Evolutionary conservation across 2,329 filamentous ascomycete genomes (phyloP).

Genomic region (Cordyceps farinosa): DNA sequence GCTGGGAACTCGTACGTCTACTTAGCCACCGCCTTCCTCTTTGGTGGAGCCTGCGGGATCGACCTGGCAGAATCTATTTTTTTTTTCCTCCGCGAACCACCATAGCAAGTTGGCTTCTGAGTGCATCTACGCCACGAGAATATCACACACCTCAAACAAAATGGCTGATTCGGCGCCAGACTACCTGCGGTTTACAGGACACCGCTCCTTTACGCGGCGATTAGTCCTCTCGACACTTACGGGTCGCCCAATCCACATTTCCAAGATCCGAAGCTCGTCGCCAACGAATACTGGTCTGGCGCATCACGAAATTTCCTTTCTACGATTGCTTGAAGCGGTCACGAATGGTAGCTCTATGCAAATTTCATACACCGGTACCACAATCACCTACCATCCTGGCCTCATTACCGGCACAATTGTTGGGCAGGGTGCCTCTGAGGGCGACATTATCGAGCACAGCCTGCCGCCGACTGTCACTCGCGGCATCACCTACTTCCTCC

Average conservation of each 20-base stretch:
- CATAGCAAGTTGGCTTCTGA: neutral
- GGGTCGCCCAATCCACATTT: constrained; percentile 84
- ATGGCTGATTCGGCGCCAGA: constrained; percentile 48
- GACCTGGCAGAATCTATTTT: constrained; percentile 37
- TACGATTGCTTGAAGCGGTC: constrained; percentile 87
- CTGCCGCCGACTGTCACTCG: constrained; percentile 73
- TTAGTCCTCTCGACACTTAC: constrained; percentile 89
- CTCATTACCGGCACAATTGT: constrained; percentile 82
- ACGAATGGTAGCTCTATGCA: constrained; percentile 95
- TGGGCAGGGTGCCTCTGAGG: constrained; percentile 65
- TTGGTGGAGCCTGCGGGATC: constrained; percentile 16
- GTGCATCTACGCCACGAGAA: constrained; percentile 3
- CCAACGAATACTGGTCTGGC: constrained; percentile 84
- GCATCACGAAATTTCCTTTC: constrained; percentile 89
- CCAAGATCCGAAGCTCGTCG: constrained; percentile 85
- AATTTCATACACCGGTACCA: constrained; percentile 94
- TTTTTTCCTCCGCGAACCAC: constrained; percentile 25
- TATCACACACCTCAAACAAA: constrained; percentile 21
- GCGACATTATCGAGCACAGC: constrained; percentile 76
- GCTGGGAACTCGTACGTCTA: neutral
- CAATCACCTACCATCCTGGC: constrained; percentile 85
- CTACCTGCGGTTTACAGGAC: constrained; percentile 74
- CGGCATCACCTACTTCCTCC: constrained; percentile 86
- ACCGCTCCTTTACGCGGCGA: constrained; percentile 77
- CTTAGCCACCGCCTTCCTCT: constrained; percentile 31